Percentiles rank a stretch among this genome's conserved stretches.
These are phyloP conservation scores for Barbarea vulgaris DNA, from an alignment of 345 rosid species.

Conservation along the genomic window DNA sequence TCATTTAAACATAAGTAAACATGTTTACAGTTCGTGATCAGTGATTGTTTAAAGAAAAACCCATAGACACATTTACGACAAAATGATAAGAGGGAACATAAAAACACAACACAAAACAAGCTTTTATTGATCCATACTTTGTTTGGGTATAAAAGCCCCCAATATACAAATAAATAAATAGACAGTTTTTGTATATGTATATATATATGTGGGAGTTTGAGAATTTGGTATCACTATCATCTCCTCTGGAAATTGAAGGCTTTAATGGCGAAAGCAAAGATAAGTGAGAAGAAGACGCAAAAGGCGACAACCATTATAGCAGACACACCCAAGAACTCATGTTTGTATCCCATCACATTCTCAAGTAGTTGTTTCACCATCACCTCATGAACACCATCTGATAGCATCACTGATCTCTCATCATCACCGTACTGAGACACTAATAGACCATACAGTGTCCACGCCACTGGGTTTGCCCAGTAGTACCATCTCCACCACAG, in stretches of 20 bases:
- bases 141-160: slow-evolving; percentile 12
- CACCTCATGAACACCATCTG: slow-evolving; percentile 53
- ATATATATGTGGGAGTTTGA: not conserved
- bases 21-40: not conserved
- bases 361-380: slow-evolving; percentile 60
- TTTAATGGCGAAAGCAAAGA: slow-evolving; percentile 82
- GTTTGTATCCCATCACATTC: slow-evolving; percentile 69
- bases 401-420: slow-evolving; percentile 50
- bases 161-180: slow-evolving; percentile 40
- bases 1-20: not conserved
- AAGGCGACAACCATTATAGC: slow-evolving; percentile 77
- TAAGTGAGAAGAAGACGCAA: slow-evolving; percentile 62
- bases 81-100: too few species aligned
- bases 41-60: not conserved
- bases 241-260: slow-evolving; percentile 93
- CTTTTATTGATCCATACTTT: slow-evolving; percentile 28
- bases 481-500: slow-evolving; percentile 99
- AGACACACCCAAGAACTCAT: slow-evolving; percentile 71
- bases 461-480: slow-evolving; percentile 97
- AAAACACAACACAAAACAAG: not conserved
- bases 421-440: slow-evolving; percentile 84
- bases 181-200: slow-evolving; percentile 17
- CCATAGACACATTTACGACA: not conserved
- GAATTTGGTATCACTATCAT: slow-evolving; percentile 37
- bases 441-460: slow-evolving; percentile 87